phyloP scores from a whole-genome alignment of 768 basidiomycete genomes.

The Leccinum truebloodii region DNA sequence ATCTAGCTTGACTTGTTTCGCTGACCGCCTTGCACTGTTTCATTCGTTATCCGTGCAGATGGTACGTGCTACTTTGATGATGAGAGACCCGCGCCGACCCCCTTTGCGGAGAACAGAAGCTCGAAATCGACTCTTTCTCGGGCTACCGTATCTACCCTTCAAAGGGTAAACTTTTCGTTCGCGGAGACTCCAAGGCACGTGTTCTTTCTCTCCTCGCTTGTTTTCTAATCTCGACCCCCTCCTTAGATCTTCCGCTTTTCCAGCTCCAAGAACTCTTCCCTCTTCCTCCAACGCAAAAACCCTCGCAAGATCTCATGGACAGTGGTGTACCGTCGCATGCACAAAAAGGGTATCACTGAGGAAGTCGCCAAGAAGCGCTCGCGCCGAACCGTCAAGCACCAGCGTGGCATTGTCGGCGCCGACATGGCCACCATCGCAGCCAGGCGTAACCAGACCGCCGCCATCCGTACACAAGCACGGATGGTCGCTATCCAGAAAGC shows the following conservation, averaged over 20 bases:
- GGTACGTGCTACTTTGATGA: constrained; percentile 18
- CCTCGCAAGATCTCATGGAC: constrained; percentile 99
- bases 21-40: constrained; percentile 17
- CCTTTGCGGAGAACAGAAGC: constrained; percentile 60
- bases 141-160: constrained; percentile 97
- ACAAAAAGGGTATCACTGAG: constrained; percentile 99
- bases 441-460: constrained; percentile 88
- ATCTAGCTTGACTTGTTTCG: constrained; percentile 16
- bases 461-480: constrained; percentile 78
- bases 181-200: constrained; percentile 91
- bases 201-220: background rate
- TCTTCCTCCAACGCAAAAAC: constrained; percentile 99
- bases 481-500: constrained; percentile 89
- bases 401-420: constrained; percentile 97
- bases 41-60: constrained; percentile 17
- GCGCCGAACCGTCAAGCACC: constrained; percentile 94
- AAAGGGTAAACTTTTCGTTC: constrained; percentile 95
- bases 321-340: constrained; percentile 89
- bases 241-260: constrained; percentile 92
- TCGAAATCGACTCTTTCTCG: constrained; percentile 98
- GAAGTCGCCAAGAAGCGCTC: constrained; percentile 99
- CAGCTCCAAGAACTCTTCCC: constrained; percentile 89
- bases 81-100: constrained; percentile 2
- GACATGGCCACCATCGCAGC: constrained; percentile 91
- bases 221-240: background rate